Base-by-base conservation (phyloP, 768 basidiomycete species). In the Amanita subjunquillea region DNA sequence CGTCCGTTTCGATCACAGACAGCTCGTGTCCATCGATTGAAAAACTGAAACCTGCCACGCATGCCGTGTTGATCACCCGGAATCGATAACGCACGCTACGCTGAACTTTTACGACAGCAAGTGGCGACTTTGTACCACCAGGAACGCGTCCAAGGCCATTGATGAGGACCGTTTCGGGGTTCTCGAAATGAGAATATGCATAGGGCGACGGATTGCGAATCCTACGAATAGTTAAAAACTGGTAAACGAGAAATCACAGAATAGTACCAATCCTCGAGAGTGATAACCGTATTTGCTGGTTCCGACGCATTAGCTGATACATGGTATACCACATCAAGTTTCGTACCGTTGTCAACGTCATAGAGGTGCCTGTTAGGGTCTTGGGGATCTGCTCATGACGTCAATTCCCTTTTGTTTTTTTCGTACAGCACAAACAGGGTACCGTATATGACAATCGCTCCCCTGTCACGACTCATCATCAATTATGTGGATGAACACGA, bases 1-100 rank as follows among this genome's bases (percentile, higher is more conserved):
- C 72, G 43, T 78, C 77, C 1, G 66, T 72, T 60, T 78, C 77
- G 40, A 77, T 77, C 54, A 78, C 58, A 0, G 70, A 76, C 54
- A 78, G 57, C 6, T 59, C 60, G 57, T 78, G 77, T 3, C 62
- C 60, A 40, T 76, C 73, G 54, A 78, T 76, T 4, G 68, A 72
- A 64, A 79, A 72, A 2, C 55, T 58, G 56, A 67, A 71, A 54
- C 67, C 67, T 65, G 58, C 72, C 10, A 59, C 54, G 54, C 61
- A 63, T 12, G 62, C 59, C 2, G 57, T 57, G 17, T 59, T 60
- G n/a, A 65, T 20, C 22, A 65, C 42, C 5, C 64, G 57, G 56
- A 65, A 56, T 7, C 64, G 60, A 46, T 65, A 76, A 39, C 66
- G 64, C 46, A 63, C 66, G 4, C 66, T 65, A 1, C 36, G 50